Evolutionary conservation across 139 green algal species (phyloP).

Genomic region (Dunaliella sp.): DNA sequence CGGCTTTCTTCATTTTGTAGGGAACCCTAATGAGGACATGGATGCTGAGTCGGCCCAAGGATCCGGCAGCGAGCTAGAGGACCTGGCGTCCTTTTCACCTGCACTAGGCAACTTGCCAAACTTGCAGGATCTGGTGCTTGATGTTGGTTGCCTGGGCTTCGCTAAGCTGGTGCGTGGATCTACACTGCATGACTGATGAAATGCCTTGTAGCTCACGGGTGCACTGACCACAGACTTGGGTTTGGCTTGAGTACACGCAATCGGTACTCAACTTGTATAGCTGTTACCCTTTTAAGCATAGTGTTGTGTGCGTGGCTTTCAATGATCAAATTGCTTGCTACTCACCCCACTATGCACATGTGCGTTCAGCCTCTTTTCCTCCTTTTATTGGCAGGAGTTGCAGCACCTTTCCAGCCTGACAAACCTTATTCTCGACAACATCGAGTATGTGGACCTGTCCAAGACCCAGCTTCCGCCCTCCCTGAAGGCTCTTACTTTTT

Average conservation of each 20-base stretch:
- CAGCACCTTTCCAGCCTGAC: neutral
- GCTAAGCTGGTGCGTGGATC: neutral
- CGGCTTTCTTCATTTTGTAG: too few relatives aligned
- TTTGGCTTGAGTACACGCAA: too few relatives aligned
- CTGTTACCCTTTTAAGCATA: too few relatives aligned
- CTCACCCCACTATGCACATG: too few relatives aligned
- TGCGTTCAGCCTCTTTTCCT: too few relatives aligned
- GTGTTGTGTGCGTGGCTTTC: too few relatives aligned
- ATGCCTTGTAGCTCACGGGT: too few relatives aligned
- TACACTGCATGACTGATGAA: too few relatives aligned
- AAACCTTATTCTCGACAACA: neutral
- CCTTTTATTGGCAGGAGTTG: neutral
- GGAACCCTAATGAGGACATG: too few relatives aligned
- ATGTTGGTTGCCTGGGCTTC: neutral
- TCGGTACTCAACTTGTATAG: too few relatives aligned
- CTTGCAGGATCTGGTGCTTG: neutral
- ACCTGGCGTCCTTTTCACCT: neutral
- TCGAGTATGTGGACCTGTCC: neutral
- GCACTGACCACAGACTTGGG: too few relatives aligned
- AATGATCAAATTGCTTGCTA: too few relatives aligned
- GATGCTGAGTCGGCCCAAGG: neutral
- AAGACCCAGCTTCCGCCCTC: neutral
- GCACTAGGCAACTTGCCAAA: neutral
- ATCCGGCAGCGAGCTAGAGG: neutral
- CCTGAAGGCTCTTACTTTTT: neutral